phyloP scores from a whole-genome alignment of 2,329 filamentous ascomycete species.

The Diatrype stigma region DNA sequence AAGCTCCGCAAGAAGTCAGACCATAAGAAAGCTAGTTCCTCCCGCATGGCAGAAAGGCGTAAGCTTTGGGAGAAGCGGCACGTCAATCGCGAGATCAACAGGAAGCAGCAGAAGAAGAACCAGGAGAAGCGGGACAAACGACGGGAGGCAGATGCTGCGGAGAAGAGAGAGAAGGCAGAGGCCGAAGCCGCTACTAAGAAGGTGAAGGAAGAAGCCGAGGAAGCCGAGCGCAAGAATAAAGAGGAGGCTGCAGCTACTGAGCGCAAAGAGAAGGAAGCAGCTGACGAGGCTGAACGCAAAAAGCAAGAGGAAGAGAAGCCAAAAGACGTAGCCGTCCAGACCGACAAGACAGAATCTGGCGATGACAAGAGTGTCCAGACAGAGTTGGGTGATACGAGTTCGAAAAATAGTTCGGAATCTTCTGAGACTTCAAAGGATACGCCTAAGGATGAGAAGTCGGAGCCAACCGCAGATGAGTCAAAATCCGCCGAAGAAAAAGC shows the following conservation, averaged over 20 bases:
- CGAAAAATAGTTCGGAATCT: slow-evolving; percentile 10
- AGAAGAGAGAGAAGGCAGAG: slow-evolving; percentile 37
- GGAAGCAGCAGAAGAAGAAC: slow-evolving; percentile 36
- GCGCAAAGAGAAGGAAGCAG: slow-evolving; percentile 26
- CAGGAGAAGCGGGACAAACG: slow-evolving; percentile 31
- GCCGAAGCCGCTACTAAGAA: slow-evolving; percentile 21
- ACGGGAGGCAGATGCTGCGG: slow-evolving; percentile 31
- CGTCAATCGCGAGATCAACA: slow-evolving; percentile 30
- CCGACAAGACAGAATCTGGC: slow-evolving; percentile 20
- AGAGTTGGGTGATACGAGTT: slow-evolving; percentile 11
- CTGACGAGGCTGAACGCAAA: slow-evolving; percentile 20
- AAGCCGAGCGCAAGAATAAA: slow-evolving; percentile 13
- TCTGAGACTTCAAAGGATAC: slow-evolving; percentile 5
- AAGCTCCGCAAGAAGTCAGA: slow-evolving; percentile 47
- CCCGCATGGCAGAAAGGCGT: slow-evolving; percentile 40
- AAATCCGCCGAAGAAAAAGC: not conserved
- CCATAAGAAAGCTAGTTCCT: slow-evolving; percentile 45
- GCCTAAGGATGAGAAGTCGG: slow-evolving; percentile 7
- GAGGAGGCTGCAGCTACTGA: slow-evolving; percentile 20
- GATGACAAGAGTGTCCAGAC: slow-evolving; percentile 25
- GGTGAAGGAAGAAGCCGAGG: slow-evolving; percentile 29
- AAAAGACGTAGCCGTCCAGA: slow-evolving; percentile 26
- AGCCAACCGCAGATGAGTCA: not conserved
- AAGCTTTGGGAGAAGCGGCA: slow-evolving; percentile 47
- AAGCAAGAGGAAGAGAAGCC: slow-evolving; percentile 19